Evolutionary conservation across 2,329 filamentous ascomycete genomes (phyloP).

Genomic region (Ceratocystiopsis sp.): DNA sequence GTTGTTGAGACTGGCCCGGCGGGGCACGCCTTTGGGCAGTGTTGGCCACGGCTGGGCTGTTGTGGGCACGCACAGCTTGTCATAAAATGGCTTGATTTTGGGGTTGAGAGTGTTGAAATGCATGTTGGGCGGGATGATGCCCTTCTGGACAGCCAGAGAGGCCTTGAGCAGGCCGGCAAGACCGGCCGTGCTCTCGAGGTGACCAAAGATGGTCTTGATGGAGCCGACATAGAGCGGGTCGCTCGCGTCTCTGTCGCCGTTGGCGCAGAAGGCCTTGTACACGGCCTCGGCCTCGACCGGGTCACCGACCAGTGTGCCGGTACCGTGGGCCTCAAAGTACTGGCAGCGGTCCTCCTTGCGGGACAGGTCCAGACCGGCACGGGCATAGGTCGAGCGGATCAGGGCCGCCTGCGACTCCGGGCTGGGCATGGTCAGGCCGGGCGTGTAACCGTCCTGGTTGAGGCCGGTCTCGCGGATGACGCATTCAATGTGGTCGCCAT

Average conservation of each 20-base stretch:
- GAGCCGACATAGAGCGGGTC: conserved; percentile 21
- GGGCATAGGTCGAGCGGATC: conserved; percentile 26
- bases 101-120: conserved; percentile 25
- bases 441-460: conserved; percentile 32
- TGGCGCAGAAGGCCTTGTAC: conserved; percentile 21
- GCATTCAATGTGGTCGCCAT: conserved; percentile 28
- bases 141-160: conserved; percentile 22
- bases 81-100: conserved; percentile 19
- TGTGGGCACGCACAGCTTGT: conserved; percentile 19
- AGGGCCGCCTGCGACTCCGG: conserved; percentile 24
- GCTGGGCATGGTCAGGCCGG: conserved; percentile 39
- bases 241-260: neutral
- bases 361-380: conserved; percentile 22
- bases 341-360: conserved; percentile 21
- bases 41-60: conserved; percentile 17
- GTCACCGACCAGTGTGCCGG: conserved; percentile 14
- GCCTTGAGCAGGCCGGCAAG: conserved; percentile 30
- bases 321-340: conserved; percentile 31
- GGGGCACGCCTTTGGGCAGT: conserved; percentile 18
- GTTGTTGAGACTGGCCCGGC: conserved; percentile 26
- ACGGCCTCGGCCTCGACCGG: conserved; percentile 26
- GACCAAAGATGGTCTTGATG: conserved; percentile 28
- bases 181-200: conserved; percentile 32
- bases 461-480: conserved; percentile 30
- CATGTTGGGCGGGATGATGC: conserved; percentile 24